phyloP scores from a whole-genome alignment of 2,329 filamentous ascomycete species.

The Aspergillus sp. region DNA sequence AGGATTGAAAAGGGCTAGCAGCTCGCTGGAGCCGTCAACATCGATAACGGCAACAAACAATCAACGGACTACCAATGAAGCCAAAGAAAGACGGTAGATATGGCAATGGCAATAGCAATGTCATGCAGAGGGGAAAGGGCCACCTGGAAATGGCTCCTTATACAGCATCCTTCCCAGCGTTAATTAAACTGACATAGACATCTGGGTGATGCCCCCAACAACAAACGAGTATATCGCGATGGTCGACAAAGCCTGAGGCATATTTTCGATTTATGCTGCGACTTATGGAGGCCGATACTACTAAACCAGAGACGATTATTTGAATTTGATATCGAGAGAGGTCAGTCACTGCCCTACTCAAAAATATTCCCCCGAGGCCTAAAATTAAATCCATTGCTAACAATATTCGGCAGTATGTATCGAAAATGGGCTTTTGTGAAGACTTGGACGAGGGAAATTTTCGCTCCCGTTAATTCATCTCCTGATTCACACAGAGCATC shows the following conservation, averaged over 20 bases:
- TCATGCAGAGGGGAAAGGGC: no score
- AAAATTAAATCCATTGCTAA: neutral
- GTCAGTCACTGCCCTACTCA: neutral
- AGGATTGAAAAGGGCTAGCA: no score
- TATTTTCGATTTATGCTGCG: conserved; percentile 39
- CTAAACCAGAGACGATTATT: conserved; percentile 65
- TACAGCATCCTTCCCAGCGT: no score
- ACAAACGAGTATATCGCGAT: conserved; percentile 44
- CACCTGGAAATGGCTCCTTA: no score
- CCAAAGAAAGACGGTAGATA: no score
- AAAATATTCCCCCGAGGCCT: neutral
- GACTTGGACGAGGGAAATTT: conserved; percentile 68
- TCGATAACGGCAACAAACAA: no score
- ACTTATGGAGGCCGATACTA: conserved; percentile 37
- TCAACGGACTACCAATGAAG: no score
- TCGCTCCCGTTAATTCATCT: conserved; percentile 82
- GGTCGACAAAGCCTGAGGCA: conserved; percentile 43
- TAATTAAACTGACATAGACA: no score
- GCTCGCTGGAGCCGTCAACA: no score
- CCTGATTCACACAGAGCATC: neutral
- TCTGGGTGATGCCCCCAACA: conserved; percentile 20
- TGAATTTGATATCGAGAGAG: conserved; percentile 62
- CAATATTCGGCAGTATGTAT: conserved; percentile 58
- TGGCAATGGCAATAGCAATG: no score
- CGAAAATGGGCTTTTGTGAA: conserved; percentile 79